A percentile compares a stretch with the other conserved stretches of the same genome.
Evolutionary conservation across 2,329 filamentous ascomycete genomes (phyloP).

Genomic region (Fusarium annulatum): DNA sequence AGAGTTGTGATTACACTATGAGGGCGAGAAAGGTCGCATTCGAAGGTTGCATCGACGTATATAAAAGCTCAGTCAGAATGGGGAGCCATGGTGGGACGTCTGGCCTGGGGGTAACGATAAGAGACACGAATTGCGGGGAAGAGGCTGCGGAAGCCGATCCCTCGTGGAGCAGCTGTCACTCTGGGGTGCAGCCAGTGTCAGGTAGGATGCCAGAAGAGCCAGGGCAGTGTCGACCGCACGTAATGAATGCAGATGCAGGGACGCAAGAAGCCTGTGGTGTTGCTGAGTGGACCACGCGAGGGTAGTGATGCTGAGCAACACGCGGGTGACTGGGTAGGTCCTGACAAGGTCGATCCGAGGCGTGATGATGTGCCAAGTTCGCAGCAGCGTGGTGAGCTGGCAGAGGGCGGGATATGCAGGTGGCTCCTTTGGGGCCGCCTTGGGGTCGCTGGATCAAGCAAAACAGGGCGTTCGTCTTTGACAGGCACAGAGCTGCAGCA

Average conservation of each 20-base stretch:
- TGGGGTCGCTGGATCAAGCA: constrained; percentile 40
- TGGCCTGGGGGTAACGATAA: constrained; percentile 42
- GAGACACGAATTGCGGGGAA: constrained; percentile 42
- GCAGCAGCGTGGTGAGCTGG: constrained; percentile 47
- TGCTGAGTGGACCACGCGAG: constrained; percentile 38
- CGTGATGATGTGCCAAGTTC: constrained; percentile 45
- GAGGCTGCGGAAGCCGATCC: constrained; percentile 43
- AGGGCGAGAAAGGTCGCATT: constrained; percentile 42
- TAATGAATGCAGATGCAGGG: constrained; percentile 45
- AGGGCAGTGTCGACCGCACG: constrained; percentile 36
- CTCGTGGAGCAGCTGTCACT: constrained; percentile 39
- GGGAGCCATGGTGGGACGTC: constrained; percentile 51
- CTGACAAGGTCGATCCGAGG: constrained; percentile 44
- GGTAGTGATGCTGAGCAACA: constrained; percentile 26
- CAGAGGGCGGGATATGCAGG: constrained; percentile 49
- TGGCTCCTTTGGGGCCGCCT: constrained; percentile 48
- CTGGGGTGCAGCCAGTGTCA: constrained; percentile 43
- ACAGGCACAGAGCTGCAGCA: constrained; percentile 41
- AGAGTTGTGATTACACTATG: constrained; percentile 39
- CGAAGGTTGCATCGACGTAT: constrained; percentile 52
- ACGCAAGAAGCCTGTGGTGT: constrained; percentile 36
- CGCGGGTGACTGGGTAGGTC: constrained; percentile 36
- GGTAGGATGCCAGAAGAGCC: constrained; percentile 24
- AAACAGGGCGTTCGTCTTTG: constrained; percentile 39
- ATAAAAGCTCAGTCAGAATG: constrained; percentile 49